These are phyloP conservation scores for Eimeria praecox DNA, from an alignment of 169 alveolate species.

Conservation along the genomic window DNA sequence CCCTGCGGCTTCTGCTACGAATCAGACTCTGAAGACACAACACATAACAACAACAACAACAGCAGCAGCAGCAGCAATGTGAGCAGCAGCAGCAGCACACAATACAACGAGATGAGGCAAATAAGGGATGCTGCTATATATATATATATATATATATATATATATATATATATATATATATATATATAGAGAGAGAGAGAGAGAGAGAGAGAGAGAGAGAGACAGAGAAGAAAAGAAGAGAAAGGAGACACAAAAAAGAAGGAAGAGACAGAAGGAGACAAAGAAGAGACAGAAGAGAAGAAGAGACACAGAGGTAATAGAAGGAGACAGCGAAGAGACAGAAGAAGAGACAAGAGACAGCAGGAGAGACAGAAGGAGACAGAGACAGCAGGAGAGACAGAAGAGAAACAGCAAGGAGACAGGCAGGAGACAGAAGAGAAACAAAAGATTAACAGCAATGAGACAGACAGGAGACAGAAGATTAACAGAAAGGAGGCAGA, in stretches of 20 bases:
- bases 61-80: too few relatives aligned
- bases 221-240: not conserved
- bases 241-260: not conserved
- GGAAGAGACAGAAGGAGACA: not conserved
- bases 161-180: not conserved
- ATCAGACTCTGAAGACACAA: conserved; percentile 23
- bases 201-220: not conserved
- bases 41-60: not conserved
- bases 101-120: not conserved
- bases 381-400: not conserved
- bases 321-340: too few relatives aligned
- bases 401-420: too few relatives aligned
- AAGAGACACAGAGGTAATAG: too few relatives aligned
- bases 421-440: not conserved
- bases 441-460: not conserved
- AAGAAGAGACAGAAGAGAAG: not conserved
- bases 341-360: not conserved
- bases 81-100: too few relatives aligned
- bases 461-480: not conserved
- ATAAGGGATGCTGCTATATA: not conserved
- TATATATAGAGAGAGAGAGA: not conserved
- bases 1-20: conserved; percentile 25
- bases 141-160: not conserved
- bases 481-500: too few relatives aligned
- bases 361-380: not conserved